A percentile compares a stretch with the other conserved stretches of the same genome.
Evolutionary conservation across 1,284 basidiomycete genomes (phyloP).

Genomic region (Prillingera fragicola): DNA sequence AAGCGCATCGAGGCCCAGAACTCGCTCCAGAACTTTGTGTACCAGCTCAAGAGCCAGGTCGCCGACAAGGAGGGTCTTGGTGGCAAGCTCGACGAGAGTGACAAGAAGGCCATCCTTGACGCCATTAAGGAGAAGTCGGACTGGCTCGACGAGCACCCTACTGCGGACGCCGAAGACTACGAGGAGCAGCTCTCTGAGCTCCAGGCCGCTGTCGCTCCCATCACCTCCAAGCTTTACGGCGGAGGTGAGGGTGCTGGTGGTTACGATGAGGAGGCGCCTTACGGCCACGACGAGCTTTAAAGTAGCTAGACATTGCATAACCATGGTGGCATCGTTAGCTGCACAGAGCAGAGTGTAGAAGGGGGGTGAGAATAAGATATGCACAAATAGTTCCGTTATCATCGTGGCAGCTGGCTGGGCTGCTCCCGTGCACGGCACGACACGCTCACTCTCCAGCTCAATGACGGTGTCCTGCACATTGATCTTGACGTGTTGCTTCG

Average conservation of each 20-base stretch:
- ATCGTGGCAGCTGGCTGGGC: too few relatives aligned
- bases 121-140: slow-evolving; percentile 83
- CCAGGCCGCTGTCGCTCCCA: slow-evolving; percentile 63
- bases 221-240: slow-evolving; percentile 73
- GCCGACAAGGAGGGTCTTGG: slow-evolving; percentile 83
- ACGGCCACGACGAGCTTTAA: slow-evolving; percentile 50
- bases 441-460: too few relatives aligned
- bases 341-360: too few relatives aligned
- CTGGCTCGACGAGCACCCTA: slow-evolving; percentile 79
- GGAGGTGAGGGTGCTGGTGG: slow-evolving; percentile 48
- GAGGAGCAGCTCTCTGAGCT: slow-evolving; percentile 83
- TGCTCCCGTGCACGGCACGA: too few relatives aligned
- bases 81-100: slow-evolving; percentile 76
- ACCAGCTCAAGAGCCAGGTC: slow-evolving; percentile 78
- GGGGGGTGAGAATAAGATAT: too few relatives aligned
- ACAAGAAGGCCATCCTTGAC: slow-evolving; percentile 80
- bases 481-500: too few relatives aligned
- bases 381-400: too few relatives aligned
- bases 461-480: too few relatives aligned
- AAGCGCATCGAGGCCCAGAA: slow-evolving; percentile 70
- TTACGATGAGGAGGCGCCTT: slow-evolving; percentile 42
- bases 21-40: slow-evolving; percentile 47
- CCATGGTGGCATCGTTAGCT: too few relatives aligned
- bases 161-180: slow-evolving; percentile 75
- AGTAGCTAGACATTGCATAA: too few relatives aligned